A percentile compares a stretch with the other conserved stretches of the same genome.
These are phyloP conservation scores for Entamoeba histolytica DNA, from an alignment of 208 protist species.

Conservation along the genomic window DNA sequence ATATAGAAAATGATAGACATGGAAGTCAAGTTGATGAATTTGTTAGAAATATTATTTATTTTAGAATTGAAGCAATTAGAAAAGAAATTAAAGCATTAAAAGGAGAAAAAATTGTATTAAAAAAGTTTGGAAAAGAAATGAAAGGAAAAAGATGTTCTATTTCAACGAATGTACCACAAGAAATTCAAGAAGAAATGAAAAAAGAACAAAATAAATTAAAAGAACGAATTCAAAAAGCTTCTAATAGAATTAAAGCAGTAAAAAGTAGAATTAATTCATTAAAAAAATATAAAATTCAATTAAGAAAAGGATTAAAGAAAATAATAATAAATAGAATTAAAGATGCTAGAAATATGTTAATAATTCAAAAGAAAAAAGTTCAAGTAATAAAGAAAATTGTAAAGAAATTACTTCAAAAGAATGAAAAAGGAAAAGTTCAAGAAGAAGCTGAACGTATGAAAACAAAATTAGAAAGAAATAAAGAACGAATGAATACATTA, in stretches of 20 bases:
- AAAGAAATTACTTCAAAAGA: neutral
- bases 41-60: neutral
- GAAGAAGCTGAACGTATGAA: neutral
- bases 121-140: neutral
- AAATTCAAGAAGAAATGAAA: neutral
- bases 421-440: neutral
- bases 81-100: neutral
- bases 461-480: neutral
- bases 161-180: neutral
- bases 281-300: neutral
- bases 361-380: neutral
- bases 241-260: neutral
- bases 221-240: neutral
- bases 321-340: neutral
- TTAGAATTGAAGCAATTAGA: neutral
- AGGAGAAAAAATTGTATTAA: neutral
- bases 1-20: neutral
- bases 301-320: neutral
- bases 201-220: neutral
- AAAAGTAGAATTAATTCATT: neutral
- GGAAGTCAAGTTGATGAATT: neutral
- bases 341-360: neutral
- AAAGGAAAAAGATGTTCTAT: neutral
- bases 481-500: neutral
- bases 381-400: neutral